Base-by-base conservation (phyloP, 129 eudicot genomes). In the Flaveria brownii region DNA sequence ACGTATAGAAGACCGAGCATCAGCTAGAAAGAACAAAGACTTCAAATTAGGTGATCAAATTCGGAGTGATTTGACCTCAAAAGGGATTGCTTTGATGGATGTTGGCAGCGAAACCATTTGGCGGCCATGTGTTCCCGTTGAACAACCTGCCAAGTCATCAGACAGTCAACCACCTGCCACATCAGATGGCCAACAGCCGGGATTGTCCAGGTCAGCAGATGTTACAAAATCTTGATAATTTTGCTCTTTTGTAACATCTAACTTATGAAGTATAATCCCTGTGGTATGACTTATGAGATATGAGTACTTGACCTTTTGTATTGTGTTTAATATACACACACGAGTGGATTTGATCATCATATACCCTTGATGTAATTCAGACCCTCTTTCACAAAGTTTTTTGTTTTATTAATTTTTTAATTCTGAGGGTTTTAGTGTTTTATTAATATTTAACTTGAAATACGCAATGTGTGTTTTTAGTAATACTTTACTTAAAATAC, bases 41-140 rank as follows among this genome's bases (percentile, higher is more conserved):
- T 74, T 84, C 72, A 59, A 89, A 87, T 9, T 11, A 45, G 50
- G 50, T 45, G 50, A 45, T 45, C 11, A 45, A 45, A 45, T 45
- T 45, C 11, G 50, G 50, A 45, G 13, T 45, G 89, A 82, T 1
- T 82, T 94, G 77, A 75, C 85, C 71, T 84, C 70, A 57, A 88
- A 88, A 80, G 97, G 97, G 10, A 91, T 94, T 22, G 87, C 88
- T 41, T 69, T 94, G 47, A 91, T 94, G 97, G 99, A 94, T 80
- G 84, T 66, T 20, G 92, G 87, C 9, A 84, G 80, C 23, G 90
- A 83, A 26, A 91, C 93, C 45, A 59, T 82, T 33, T 94, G 97
- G 97, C 91, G 87, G 84, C 97, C 99, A 11, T 85, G 97, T 73
- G 88, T 88, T 80, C 92, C 90, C 0, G 41, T 96, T 73, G 88